phyloP scores from a whole-genome alignment of 495 filamentous ascomycete species.

The Penicillium crystallinum region DNA sequence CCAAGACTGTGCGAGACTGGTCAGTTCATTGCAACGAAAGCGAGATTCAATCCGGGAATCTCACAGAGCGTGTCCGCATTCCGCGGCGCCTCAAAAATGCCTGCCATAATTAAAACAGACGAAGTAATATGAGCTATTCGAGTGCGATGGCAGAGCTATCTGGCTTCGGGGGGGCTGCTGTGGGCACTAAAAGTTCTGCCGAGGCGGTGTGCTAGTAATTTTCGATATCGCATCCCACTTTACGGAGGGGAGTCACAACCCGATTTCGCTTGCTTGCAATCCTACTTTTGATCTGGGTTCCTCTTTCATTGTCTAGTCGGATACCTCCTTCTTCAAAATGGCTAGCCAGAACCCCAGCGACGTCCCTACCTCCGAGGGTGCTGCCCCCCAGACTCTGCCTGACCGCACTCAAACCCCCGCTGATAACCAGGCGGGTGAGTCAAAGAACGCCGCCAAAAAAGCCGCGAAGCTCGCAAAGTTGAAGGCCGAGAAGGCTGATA shows the following conservation, averaged over 20 bases:
- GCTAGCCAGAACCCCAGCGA: conserved; percentile 36
- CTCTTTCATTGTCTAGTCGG: conserved; percentile 16
- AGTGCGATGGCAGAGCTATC: conserved; percentile 34
- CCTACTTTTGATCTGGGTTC: conserved; percentile 15
- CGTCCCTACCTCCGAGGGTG: conserved; percentile 17
- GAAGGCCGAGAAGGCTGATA: conserved; percentile 59
- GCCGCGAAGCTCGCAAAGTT: conserved; percentile 62
- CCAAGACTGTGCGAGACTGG: conserved; percentile 60
- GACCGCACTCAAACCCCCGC: conserved; percentile 42
- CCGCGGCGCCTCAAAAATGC: conserved; percentile 82
- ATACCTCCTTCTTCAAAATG: conserved; percentile 30
- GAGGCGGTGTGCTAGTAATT: conserved; percentile 37
- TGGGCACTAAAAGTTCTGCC: conserved; percentile 47
- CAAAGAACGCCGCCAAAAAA: conserved; percentile 71
- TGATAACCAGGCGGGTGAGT: conserved; percentile 44
- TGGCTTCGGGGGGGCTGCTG: conserved; percentile 22
- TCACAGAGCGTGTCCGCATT: conserved; percentile 82
- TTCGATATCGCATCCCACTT: conserved; percentile 40
- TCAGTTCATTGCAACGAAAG: conserved; percentile 17
- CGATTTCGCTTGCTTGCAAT: conserved; percentile 14
- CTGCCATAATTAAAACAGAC: conserved; percentile 57
- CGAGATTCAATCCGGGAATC: conserved; percentile 11
- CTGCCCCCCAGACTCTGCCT: conserved; percentile 32
- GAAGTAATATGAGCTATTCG: conserved; percentile 17
- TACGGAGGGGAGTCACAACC: conserved; percentile 25